Evolutionary conservation across 495 filamentous ascomycete species (phyloP), one percentile per base, ranked within the genome.

Genomic region (Podospora fimiseda): DNA sequence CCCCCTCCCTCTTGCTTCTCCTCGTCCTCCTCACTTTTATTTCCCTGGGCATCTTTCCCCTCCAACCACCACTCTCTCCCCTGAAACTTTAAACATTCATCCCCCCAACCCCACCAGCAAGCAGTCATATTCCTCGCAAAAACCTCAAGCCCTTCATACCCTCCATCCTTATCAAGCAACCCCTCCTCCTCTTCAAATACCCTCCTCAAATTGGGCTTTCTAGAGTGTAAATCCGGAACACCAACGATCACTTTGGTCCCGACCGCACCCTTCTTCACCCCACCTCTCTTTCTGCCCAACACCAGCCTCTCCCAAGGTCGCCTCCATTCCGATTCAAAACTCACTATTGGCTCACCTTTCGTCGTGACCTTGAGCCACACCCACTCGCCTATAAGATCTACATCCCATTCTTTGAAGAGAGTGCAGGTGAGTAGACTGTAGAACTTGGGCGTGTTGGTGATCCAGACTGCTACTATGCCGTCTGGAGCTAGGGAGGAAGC

Each of bases 141-240:
- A 2, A 97, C 79, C 70, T 98, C 93, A 22, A 95, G 62, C 3
- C 78, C 89, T 22, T 70, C 60, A 60, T 91, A 89, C 3, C 73
- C 57, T n/a, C n/a, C n/a, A n/a, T n/a, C n/a, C 14, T 50, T 40
- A 2, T 73, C 74, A 23, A 80, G 43, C 23, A 76, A 50, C 16
- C 41, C 41, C 41, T n/a, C 41, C 15, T 43, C 20, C 24, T 64
- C 54, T 21, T 74, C 68, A 48, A 83, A 74, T 20, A 82, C 48
- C 3, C 51, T 50, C 51, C 70, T 64, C 21, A 80, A 46, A 62
- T 70, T 75, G 7, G 92, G 93, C 63, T 98, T 98, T 48, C 90
- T 75, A 1, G 92, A 96, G 71, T 98, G 93, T 21, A 93, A 54
- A 70, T 96, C 92, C 3, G 92, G 90, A 21, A 95, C 92, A 11